A percentile compares a stretch with the other conserved stretches of the same genome.
These are phyloP conservation scores for Solanum chaucha DNA, from an alignment of 257 asterid genomes.

Conservation along the genomic window DNA sequence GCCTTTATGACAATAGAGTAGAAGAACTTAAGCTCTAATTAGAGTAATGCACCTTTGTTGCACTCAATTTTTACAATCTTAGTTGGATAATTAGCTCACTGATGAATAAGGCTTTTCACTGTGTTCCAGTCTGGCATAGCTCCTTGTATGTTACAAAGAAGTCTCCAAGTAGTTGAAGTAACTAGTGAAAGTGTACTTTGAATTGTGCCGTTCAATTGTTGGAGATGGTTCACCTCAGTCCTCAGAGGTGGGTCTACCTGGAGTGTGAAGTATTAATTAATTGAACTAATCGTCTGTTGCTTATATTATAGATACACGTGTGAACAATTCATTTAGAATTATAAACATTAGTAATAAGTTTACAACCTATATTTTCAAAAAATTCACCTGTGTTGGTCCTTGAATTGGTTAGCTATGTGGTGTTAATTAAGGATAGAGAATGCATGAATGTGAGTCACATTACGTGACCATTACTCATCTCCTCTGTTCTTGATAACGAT, in stretches of 20 bases:
- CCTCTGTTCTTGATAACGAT: neutral
- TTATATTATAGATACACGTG: neutral
- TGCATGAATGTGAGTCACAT: neutral
- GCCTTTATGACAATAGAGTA: neutral
- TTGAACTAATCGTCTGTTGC: neutral
- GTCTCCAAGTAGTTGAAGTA: neutral
- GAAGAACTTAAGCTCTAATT: neutral
- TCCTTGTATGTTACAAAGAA: neutral
- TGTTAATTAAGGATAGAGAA: neutral
- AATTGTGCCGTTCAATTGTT: neutral
- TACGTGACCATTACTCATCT: neutral
- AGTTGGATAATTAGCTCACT: neutral
- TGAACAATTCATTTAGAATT: neutral
- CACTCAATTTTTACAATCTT: neutral
- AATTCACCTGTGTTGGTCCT: neutral
- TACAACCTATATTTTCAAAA: neutral
- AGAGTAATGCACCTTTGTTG: neutral
- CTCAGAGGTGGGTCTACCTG: neutral
- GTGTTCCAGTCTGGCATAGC: neutral
- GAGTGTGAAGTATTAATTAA: neutral
- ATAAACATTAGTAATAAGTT: neutral
- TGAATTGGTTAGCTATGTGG: neutral
- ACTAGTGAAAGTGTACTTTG: neutral
- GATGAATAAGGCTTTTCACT: neutral
- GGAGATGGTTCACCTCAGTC: neutral